Conservation (phyloP, 148 eudicot species). For the Amaranthus hypochondriacus region DNA sequence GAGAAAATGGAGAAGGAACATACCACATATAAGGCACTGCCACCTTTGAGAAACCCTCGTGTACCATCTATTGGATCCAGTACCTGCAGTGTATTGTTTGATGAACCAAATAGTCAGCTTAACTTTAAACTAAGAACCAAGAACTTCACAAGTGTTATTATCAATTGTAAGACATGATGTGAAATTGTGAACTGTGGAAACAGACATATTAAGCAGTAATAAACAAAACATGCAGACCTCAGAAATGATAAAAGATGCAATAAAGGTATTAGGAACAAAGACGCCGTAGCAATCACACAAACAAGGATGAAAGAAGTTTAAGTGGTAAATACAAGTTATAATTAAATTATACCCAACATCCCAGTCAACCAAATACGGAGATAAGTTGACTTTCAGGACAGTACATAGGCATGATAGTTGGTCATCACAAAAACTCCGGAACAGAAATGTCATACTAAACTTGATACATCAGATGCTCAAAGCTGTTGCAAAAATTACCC, state of each 20-base stretch:
- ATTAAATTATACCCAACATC: background rate
- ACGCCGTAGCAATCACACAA: background rate
- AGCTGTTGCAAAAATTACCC: slow-evolving; percentile 46
- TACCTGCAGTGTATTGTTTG: slow-evolving; percentile 39
- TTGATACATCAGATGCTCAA: background rate
- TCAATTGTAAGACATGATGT: background rate
- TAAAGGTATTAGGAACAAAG: background rate
- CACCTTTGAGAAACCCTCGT: slow-evolving; percentile 77
- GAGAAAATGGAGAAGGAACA: slow-evolving; percentile 22
- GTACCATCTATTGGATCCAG: slow-evolving; percentile 99
- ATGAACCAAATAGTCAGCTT: background rate
- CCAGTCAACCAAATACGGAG: background rate
- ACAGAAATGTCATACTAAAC: background rate
- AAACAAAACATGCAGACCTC: background rate
- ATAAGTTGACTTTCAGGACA: background rate
- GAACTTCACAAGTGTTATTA: background rate
- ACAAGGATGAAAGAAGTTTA: background rate
- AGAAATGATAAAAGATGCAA: background rate
- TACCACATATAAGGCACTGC: slow-evolving; percentile 87
- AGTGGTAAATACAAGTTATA: background rate
- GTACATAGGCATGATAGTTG: background rate
- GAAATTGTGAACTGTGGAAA: background rate
- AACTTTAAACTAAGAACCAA: background rate
- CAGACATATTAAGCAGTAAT: background rate
- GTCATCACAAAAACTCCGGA: background rate